These are phyloP conservation scores for Ampelocalamus luodianensis DNA, from an alignment of 176 grass and related monocot genomes.

Conservation along the genomic window DNA sequence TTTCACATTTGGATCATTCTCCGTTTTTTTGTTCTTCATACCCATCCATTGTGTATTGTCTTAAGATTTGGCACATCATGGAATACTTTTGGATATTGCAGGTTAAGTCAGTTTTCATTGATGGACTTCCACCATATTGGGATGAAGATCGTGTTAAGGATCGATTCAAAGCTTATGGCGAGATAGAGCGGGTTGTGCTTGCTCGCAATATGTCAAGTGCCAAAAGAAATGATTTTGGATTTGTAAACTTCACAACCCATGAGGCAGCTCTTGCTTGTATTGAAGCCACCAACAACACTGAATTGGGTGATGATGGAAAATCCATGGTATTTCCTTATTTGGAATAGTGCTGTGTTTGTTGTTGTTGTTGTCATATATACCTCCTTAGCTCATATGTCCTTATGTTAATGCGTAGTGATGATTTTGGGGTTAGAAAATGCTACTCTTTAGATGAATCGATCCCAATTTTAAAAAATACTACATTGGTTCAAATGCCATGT, in stretches of 20 bases:
- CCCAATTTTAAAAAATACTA: neutral
- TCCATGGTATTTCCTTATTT: slow-evolving; percentile 58
- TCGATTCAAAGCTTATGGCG: slow-evolving; percentile 62
- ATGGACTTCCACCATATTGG: slow-evolving; percentile 75
- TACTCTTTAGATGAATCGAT: neutral
- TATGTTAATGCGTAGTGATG: neutral
- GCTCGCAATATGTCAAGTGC: slow-evolving; percentile 81
- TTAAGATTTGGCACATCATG: neutral
- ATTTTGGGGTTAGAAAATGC: neutral
- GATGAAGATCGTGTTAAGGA: slow-evolving; percentile 76
- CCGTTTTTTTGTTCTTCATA: neutral
- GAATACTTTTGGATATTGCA: slow-evolving; percentile 31
- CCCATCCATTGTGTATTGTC: neutral
- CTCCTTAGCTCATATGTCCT: neutral
- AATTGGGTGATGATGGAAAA: slow-evolving; percentile 63
- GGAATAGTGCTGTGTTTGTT: neutral
- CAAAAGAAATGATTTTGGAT: slow-evolving; percentile 83
- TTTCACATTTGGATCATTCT: slow-evolving; percentile 13
- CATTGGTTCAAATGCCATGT: neutral
- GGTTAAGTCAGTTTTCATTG: slow-evolving; percentile 79
- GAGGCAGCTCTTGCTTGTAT: slow-evolving; percentile 65
- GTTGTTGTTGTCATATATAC: neutral
- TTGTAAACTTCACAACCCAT: slow-evolving; percentile 77
- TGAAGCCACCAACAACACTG: slow-evolving; percentile 64
- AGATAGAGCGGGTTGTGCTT: slow-evolving; percentile 74